A percentile compares a stretch with the other conserved stretches of the same genome.
phyloP scores from a whole-genome alignment of 164 flowering plant species.

The Magnolia kwangsiensis region DNA sequence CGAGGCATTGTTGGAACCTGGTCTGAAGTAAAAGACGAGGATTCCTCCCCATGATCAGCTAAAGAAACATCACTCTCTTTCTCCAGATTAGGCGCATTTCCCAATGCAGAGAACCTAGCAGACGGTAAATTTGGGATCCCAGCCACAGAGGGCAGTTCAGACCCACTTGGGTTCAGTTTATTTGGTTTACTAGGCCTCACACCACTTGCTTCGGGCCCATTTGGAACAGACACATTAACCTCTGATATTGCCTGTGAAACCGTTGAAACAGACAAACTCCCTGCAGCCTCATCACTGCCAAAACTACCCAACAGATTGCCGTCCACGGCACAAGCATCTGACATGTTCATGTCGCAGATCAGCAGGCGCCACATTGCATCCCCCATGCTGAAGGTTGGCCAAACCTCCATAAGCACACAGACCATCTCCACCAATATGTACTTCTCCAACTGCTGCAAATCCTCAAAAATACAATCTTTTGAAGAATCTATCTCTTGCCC shows the following conservation, averaged over 20 bases:
- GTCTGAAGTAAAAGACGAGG: conserved; percentile 33
- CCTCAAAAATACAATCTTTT: conserved; percentile 62
- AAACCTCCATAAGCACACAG: conserved; percentile 76
- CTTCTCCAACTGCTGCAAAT: conserved; percentile 76
- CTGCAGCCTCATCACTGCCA: conserved; percentile 35
- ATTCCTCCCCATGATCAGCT: conserved; percentile 31
- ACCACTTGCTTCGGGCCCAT: conserved; percentile 25
- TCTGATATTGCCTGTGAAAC: conserved; percentile 35
- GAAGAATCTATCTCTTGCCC: conserved; percentile 59
- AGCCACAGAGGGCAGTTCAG: neutral
- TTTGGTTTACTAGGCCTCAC: conserved; percentile 34
- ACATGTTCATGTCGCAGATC: conserved; percentile 87
- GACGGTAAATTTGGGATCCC: neutral
- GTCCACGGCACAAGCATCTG: conserved; percentile 91
- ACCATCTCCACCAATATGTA: conserved; percentile 85
- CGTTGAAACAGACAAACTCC: conserved; percentile 30
- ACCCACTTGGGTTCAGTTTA: neutral
- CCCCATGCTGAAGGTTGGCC: conserved; percentile 84
- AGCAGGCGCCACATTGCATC: conserved; percentile 98
- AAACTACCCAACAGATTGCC: conserved; percentile 48
- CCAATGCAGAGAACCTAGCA: neutral
- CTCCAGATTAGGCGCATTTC: conserved; percentile 32
- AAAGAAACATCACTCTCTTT: conserved; percentile 34
- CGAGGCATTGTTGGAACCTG: conserved; percentile 22
- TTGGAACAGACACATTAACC: conserved; percentile 23